A percentile compares a stretch with the other conserved stretches of the same genome.
These are phyloP conservation scores for Diaporthe eres DNA, from an alignment of 2,329 filamentous ascomycete species.

Conservation along the genomic window DNA sequence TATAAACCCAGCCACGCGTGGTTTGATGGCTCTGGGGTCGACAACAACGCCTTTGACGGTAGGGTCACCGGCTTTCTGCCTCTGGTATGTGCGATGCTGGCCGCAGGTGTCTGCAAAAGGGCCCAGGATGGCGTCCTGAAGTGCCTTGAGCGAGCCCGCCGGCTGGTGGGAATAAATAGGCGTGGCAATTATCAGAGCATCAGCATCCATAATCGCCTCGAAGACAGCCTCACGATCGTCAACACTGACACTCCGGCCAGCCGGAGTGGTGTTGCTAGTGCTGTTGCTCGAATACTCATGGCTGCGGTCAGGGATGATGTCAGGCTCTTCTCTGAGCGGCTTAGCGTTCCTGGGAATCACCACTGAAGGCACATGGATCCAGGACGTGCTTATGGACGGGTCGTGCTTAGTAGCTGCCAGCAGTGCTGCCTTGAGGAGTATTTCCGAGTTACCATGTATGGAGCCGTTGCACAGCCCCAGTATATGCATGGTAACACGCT, in stretches of 20 bases:
- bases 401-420: neutral
- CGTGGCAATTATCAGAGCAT: constrained; percentile 22
- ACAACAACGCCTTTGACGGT: neutral
- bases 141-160: constrained; percentile 24
- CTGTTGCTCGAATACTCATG: neutral
- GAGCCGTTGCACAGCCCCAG: constrained; percentile 19
- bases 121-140: constrained; percentile 24
- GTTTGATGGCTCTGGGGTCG: constrained; percentile 3
- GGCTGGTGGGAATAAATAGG: constrained; percentile 30
- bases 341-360: constrained; percentile 1
- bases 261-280: no score
- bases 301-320: constrained; percentile 14
- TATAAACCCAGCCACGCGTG: constrained; percentile 24
- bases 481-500: neutral
- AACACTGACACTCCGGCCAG: neutral
- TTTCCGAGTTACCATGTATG: constrained; percentile 5
- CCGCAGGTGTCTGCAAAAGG: constrained; percentile 18
- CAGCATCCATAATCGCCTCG: constrained; percentile 10
- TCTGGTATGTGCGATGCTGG: constrained; percentile 1
- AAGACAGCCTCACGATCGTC: constrained; percentile 1
- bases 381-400: neutral
- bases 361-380: constrained; percentile 14
- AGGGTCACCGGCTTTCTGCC: neutral
- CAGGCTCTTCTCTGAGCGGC: neutral
- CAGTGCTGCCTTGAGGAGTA: constrained; percentile 9